A percentile compares a stretch with the other conserved stretches of the same genome.
These are phyloP conservation scores for Mortierella hygrophila DNA, from an alignment of 192 early-diverging fungal genomes.

Conservation along the genomic window DNA sequence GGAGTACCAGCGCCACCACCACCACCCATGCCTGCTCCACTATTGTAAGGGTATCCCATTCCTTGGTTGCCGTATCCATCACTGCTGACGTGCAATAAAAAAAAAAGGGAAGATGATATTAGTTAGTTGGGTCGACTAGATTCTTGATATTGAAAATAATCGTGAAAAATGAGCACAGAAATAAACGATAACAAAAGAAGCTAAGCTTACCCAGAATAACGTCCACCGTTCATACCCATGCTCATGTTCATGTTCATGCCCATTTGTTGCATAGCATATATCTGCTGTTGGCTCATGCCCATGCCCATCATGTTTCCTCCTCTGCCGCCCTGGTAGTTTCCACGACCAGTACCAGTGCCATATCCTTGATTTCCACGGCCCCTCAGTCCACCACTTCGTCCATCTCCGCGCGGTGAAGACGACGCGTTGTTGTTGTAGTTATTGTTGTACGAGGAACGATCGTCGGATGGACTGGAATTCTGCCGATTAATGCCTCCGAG, in stretches of 20 bases:
- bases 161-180: neutral
- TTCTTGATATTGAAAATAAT: neutral
- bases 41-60: conserved; percentile 22
- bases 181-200: neutral
- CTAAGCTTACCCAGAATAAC: conserved; percentile 27
- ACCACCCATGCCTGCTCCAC: conserved; percentile 19
- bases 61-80: conserved; percentile 35
- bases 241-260: conserved; percentile 26
- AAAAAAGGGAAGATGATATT: neutral
- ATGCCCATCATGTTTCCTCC: conserved; percentile 29
- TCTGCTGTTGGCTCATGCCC: conserved; percentile 14
- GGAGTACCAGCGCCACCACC: conserved; percentile 20
- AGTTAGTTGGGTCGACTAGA: neutral
- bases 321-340: conserved; percentile 27
- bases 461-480: neutral
- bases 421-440: neutral
- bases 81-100: neutral
- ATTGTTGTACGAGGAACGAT: neutral
- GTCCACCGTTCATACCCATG: conserved; percentile 26
- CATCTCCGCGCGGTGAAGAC: conserved; percentile 14
- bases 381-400: conserved; percentile 11
- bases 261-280: conserved; percentile 31
- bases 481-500: neutral
- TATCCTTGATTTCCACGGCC: conserved; percentile 19
- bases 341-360: conserved; percentile 12